A percentile compares a stretch with the other conserved stretches of the same genome.
These are phyloP conservation scores for Myxozyma vanderwaltii DNA, from an alignment of 805 yeast genomes.

Conservation along the genomic window DNA sequence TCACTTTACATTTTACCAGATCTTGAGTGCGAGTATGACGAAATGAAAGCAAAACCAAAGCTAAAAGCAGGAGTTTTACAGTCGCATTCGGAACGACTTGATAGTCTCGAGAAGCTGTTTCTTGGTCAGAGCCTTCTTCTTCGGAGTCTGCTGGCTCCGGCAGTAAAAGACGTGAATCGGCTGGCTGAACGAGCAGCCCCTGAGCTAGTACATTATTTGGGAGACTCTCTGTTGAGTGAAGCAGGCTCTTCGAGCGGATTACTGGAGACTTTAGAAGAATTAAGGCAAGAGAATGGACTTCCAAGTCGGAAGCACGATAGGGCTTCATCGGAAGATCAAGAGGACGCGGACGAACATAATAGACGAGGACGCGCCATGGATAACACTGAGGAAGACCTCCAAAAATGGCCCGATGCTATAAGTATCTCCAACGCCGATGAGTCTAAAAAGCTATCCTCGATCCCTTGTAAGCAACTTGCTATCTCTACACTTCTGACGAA, in stretches of 20 bases:
- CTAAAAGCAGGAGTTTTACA: slow-evolving; percentile 14
- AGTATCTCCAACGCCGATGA: no score
- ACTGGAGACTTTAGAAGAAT: background rate
- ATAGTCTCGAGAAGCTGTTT: slow-evolving; percentile 15
- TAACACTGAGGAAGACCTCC: background rate
- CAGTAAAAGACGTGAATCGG: background rate
- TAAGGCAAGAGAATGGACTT: background rate
- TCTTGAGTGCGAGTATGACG: slow-evolving; percentile 22
- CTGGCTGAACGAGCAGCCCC: background rate
- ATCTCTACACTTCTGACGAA: no score
- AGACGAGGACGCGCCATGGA: background rate
- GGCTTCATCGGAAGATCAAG: background rate
- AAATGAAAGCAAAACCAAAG: slow-evolving; percentile 10
- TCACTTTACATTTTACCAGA: background rate
- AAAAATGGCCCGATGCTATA: background rate
- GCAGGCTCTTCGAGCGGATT: background rate
- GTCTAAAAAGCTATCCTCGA: no score
- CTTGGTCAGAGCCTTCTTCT: slow-evolving; percentile 12
- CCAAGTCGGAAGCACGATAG: background rate
- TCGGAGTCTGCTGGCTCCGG: background rate
- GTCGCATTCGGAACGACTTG: slow-evolving; percentile 17
- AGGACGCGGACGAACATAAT: background rate
- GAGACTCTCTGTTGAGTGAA: background rate
- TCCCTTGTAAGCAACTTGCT: no score
- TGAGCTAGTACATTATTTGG: background rate